Conservation (phyloP, 2,329 filamentous ascomycete species). For the Diplodia corticola region DNA sequence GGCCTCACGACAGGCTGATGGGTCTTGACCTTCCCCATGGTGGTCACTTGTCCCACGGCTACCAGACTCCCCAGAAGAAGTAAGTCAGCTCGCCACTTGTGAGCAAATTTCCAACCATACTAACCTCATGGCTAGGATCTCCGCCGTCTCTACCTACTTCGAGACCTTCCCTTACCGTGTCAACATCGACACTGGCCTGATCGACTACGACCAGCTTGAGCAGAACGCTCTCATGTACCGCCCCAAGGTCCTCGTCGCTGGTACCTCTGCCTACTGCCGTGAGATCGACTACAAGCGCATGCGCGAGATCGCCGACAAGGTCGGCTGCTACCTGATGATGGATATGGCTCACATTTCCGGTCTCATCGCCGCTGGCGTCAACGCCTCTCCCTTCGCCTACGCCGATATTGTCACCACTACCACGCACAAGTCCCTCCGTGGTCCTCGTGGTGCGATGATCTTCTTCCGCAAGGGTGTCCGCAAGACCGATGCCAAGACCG, state of each 20-base stretch:
- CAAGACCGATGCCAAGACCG: slow-evolving; percentile 78
- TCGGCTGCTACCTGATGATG: slow-evolving; percentile 87
- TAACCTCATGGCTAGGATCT: slow-evolving; percentile 61
- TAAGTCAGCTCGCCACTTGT: slow-evolving; percentile 43
- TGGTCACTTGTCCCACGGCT: slow-evolving; percentile 93
- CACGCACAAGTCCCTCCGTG: slow-evolving; percentile 95
- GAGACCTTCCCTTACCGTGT: slow-evolving; percentile 95
- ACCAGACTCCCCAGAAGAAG: slow-evolving; percentile 94
- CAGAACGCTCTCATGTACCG: slow-evolving; percentile 85
- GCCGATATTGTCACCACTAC: slow-evolving; percentile 97
- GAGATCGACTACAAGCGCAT: slow-evolving; percentile 94
- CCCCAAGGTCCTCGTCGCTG: slow-evolving; percentile 93
- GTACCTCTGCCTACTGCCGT: slow-evolving; percentile 92
- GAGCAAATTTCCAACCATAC: neutral
- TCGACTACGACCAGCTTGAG: slow-evolving; percentile 92
- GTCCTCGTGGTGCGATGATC: slow-evolving; percentile 94
- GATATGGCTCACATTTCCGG: slow-evolving; percentile 99
- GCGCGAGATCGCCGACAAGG: slow-evolving; percentile 85
- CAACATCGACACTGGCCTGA: slow-evolving; percentile 84
- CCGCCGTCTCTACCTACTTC: slow-evolving; percentile 98
- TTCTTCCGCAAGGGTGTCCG: slow-evolving; percentile 95
- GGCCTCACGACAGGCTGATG: slow-evolving; percentile 94
- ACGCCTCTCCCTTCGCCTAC: slow-evolving; percentile 84
- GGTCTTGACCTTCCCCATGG: slow-evolving; percentile 92
- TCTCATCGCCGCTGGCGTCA: slow-evolving; percentile 85